Evolutionary conservation across 2,329 filamentous ascomycete genomes (phyloP).

Genomic region (Myrmaecium sp.): DNA sequence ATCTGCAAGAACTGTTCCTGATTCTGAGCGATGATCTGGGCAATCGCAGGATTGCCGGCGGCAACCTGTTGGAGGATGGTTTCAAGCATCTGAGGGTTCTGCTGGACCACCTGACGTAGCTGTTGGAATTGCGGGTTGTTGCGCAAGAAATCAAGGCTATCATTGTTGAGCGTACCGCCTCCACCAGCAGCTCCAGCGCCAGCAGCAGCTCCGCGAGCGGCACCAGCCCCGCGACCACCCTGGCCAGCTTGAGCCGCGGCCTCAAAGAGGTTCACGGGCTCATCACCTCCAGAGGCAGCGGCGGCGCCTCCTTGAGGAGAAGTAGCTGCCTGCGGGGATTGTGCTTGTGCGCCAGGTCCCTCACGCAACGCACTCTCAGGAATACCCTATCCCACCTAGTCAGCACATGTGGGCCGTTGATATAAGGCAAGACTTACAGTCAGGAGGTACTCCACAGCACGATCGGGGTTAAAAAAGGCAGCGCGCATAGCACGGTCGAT

Average conservation of each 20-base stretch:
- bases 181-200: constrained; percentile 33
- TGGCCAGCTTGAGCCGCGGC: constrained; percentile 63
- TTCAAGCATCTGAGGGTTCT: constrained; percentile 96
- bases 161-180: constrained; percentile 36
- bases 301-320: no score
- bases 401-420: not conserved
- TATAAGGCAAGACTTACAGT: constrained; percentile 40
- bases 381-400: constrained; percentile 48
- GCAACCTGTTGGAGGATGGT: constrained; percentile 93
- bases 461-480: constrained; percentile 91
- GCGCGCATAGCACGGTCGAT: constrained; percentile 92
- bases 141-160: constrained; percentile 82
- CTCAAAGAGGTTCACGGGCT: constrained; percentile 78
- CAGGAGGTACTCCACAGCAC: constrained; percentile 89
- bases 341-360: no score
- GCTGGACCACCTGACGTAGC: constrained; percentile 88
- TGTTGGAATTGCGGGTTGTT: constrained; percentile 97
- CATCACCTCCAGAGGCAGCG: constrained; percentile 34
- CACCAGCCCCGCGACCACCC: constrained; percentile 30
- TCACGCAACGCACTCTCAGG: constrained; percentile 68
- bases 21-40: constrained; percentile 78
- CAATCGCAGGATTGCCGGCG: constrained; percentile 84
- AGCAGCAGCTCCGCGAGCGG: constrained; percentile 29
- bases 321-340: constrained; percentile 2
- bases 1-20: constrained; percentile 86